A percentile compares a stretch with the other conserved stretches of the same genome.
phyloP scores from a whole-genome alignment of 805 yeast species.

The Kazachstania psychrophila region DNA sequence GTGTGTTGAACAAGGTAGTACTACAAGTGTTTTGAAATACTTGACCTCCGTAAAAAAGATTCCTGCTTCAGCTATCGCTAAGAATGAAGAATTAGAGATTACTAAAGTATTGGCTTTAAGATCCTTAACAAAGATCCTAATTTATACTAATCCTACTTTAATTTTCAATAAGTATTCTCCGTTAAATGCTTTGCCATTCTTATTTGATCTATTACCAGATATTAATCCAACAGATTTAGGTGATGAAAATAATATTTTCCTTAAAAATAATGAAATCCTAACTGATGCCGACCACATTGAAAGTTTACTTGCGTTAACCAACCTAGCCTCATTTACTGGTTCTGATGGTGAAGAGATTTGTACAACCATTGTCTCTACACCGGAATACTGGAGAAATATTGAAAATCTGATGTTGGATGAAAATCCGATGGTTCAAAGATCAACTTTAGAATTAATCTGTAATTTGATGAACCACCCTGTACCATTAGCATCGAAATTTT shows the following conservation, averaged over 20 bases:
- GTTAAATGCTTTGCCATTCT: constrained; percentile 35
- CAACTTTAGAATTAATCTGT: constrained; percentile 54
- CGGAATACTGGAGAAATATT: constrained; percentile 39
- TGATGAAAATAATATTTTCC: constrained; percentile 5
- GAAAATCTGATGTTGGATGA: constrained; percentile 38
- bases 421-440: constrained; percentile 43
- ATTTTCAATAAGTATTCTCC: constrained; percentile 37
- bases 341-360: constrained; percentile 33
- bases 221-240: constrained; percentile 1
- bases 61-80: constrained; percentile 1
- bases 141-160: constrained; percentile 38
- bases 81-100: constrained; percentile 6
- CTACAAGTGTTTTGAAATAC: constrained; percentile 33
- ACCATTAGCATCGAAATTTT: constrained; percentile 42
- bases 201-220: constrained; percentile 34
- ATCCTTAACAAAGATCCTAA: constrained; percentile 36
- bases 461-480: constrained; percentile 41
- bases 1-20: constrained; percentile 41
- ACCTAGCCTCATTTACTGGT: constrained; percentile 43
- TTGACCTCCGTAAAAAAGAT: constrained; percentile 15
- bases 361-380: constrained; percentile 24
- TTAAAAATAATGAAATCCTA: constrained; percentile 12
- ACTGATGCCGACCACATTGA: constrained; percentile 37
- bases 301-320: constrained; percentile 57
- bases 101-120: constrained; percentile 33